Conservation (phyloP, 768 basidiomycete genomes). For the Daedaleopsis nitida region DNA sequence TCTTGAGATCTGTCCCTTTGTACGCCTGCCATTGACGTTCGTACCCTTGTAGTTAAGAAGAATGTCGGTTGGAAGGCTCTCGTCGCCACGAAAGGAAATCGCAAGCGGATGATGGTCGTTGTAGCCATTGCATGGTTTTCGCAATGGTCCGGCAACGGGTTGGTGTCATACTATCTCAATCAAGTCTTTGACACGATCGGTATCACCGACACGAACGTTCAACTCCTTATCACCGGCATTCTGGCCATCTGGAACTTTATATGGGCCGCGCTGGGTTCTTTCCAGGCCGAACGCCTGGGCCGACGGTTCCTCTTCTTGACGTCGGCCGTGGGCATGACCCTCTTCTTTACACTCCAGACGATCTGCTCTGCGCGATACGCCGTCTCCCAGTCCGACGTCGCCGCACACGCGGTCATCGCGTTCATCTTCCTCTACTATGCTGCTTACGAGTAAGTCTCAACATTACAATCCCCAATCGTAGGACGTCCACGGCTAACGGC, state of each 20-base stretch:
- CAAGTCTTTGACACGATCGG: slow-evolving; percentile 70
- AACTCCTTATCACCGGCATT: slow-evolving; percentile 83
- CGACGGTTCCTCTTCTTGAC: slow-evolving; percentile 72
- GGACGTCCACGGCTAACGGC: too few species aligned
- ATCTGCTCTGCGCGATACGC: slow-evolving; percentile 62
- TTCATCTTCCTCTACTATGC: slow-evolving; percentile 87
- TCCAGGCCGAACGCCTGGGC: slow-evolving; percentile 65
- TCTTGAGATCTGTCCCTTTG: neutral
- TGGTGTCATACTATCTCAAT: slow-evolving; percentile 82
- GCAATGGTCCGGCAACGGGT: slow-evolving; percentile 85
- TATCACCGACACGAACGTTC: slow-evolving; percentile 57
- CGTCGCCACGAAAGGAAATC: slow-evolving; percentile 67
- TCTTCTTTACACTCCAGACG: slow-evolving; percentile 72
- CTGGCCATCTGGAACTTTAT: slow-evolving; percentile 81
- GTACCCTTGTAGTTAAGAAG: slow-evolving; percentile 45
- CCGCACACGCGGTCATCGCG: slow-evolving; percentile 74
- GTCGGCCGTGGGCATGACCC: slow-evolving; percentile 57
- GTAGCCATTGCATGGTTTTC: slow-evolving; percentile 81
- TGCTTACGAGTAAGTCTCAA: slow-evolving; percentile 72
- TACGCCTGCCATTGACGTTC: too few species aligned
- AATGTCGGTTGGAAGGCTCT: slow-evolving; percentile 74
- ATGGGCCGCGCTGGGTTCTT: slow-evolving; percentile 60
- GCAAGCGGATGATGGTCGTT: slow-evolving; percentile 75
- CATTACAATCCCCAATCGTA: too few species aligned
- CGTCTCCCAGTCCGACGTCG: slow-evolving; percentile 39